Evolutionary conservation across 2,329 filamentous ascomycete species (phyloP), one percentile per base, ranked within the genome.

Genomic region (Phoma sp.): DNA sequence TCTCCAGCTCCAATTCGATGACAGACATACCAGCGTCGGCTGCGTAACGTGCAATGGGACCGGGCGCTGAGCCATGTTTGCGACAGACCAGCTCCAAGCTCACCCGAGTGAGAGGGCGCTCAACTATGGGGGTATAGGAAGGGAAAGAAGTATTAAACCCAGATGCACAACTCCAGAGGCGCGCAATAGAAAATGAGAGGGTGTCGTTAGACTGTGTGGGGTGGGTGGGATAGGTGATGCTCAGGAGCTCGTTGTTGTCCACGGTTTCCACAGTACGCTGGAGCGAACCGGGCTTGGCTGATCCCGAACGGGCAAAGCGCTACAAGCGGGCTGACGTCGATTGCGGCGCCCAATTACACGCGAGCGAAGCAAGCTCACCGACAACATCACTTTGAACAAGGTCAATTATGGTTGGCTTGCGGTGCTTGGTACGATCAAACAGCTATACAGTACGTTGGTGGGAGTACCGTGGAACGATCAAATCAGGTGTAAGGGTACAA

Each of bases 1-100:
- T 39, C n/a, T 43, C 25, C 29, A 42, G 25, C 14, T 38, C 38
- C 49, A 43, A 20, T 46, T 43, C 14, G 30, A 55, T 48, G 42
- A 29, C 25, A 29, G 18, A 71, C 75, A 61, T 78, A 88, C 86
- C 83, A 93, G 90, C 77, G 93, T 84, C 73, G 93, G 86, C 87
- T 96, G 92, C 77, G 89, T 90, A 80, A 74, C 72, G 60, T 71
- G 66, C 66, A 96, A 96, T 83, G 92, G 92, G 81, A 96, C 96
- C 73, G 91, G 92, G 74, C 96, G 83, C 78, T 87, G 85, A 76
- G 87, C 84, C 86, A 81, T 81, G 74, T 69, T 80, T 72, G 72
- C 72, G 69, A 74, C 71, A 61, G 65, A 65, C 52, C 62, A 72
- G 71, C 69, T 74, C 68, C 69, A 61, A 73, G 62, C 71, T 75